A percentile compares a stretch with the other conserved stretches of the same genome.
Evolutionary conservation across 2,329 filamentous ascomycete species (phyloP).

Genomic region (Phialemoniopsis sp.): DNA sequence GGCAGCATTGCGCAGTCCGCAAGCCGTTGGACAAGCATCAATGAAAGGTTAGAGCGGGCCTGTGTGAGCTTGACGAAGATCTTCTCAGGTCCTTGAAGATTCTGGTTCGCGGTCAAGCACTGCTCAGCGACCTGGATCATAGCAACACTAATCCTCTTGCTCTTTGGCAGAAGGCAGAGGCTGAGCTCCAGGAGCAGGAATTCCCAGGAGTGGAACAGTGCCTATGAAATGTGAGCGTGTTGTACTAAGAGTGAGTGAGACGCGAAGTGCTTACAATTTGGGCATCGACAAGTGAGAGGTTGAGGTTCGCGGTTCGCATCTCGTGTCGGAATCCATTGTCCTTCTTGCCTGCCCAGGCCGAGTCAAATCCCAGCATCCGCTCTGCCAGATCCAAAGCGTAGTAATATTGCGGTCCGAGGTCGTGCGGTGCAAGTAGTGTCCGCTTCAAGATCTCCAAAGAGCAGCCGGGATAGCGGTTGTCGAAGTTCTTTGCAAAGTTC

Average conservation of each 20-base stretch:
- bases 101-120: constrained; percentile 75
- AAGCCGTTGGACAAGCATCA: constrained; percentile 78
- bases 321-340: constrained; percentile 76
- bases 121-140: constrained; percentile 72
- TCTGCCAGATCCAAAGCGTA: constrained; percentile 77
- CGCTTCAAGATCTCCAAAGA: constrained; percentile 77
- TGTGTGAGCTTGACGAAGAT: constrained; percentile 79
- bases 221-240: constrained; percentile 34
- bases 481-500: constrained; percentile 82
- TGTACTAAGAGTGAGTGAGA: too few relatives aligned
- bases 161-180: constrained; percentile 48
- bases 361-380: constrained; percentile 71
- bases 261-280: constrained; percentile 62
- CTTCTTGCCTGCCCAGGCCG: constrained; percentile 67
- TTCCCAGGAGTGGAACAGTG: constrained; percentile 86
- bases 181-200: constrained; percentile 81
- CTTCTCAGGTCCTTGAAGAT: constrained; percentile 66
- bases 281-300: constrained; percentile 87
- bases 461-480: constrained; percentile 69
- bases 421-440: constrained; percentile 59
- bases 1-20: constrained; percentile 51
- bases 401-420: constrained; percentile 74
- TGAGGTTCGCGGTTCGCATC: constrained; percentile 82
- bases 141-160: constrained; percentile 52
- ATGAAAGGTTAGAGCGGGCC: constrained; percentile 72